A percentile compares a stretch with the other conserved stretches of the same genome.
Conservation (phyloP, 2,329 filamentous ascomycete genomes). For the Colletotrichum sp. region DNA sequence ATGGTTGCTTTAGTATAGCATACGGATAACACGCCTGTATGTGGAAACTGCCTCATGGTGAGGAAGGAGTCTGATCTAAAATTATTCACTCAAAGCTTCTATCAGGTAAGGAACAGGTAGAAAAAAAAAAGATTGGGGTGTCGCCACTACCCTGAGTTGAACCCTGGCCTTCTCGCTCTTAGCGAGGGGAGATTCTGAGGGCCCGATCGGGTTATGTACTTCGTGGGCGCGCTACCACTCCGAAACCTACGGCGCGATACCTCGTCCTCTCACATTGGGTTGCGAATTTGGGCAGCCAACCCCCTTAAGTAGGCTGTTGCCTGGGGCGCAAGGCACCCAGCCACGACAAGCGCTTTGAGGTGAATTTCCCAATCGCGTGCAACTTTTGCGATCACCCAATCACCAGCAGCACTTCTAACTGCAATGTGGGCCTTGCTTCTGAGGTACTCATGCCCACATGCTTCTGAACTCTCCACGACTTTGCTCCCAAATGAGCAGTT, state of each 20-base stretch:
- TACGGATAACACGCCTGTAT: too few species aligned
- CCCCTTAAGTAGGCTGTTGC: not conserved
- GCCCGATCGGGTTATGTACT: not conserved
- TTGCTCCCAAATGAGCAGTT: not conserved
- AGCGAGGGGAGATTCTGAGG: not conserved
- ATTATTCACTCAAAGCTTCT: too few species aligned
- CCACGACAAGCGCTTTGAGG: not conserved
- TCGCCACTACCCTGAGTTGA: not conserved
- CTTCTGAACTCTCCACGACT: fast-evolving
- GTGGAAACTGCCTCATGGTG: too few species aligned
- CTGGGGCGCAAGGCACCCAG: not conserved
- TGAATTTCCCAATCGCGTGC: not conserved
- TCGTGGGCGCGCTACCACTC: not conserved
- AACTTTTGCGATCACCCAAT: not conserved
- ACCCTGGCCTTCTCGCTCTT: not conserved
- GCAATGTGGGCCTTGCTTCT: too few species aligned
- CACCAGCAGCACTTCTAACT: not conserved
- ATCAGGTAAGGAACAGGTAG: too few species aligned
- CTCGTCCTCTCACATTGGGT: not conserved
- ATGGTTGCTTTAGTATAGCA: too few species aligned
- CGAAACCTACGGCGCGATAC: not conserved
- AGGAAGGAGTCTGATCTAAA: too few species aligned
- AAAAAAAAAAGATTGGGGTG: not conserved
- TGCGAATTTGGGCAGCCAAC: not conserved
- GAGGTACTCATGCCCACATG: too few species aligned